These are phyloP conservation scores for Erythrophleum ivorense DNA, from an alignment of 331 rosid species.

Conservation along the genomic window DNA sequence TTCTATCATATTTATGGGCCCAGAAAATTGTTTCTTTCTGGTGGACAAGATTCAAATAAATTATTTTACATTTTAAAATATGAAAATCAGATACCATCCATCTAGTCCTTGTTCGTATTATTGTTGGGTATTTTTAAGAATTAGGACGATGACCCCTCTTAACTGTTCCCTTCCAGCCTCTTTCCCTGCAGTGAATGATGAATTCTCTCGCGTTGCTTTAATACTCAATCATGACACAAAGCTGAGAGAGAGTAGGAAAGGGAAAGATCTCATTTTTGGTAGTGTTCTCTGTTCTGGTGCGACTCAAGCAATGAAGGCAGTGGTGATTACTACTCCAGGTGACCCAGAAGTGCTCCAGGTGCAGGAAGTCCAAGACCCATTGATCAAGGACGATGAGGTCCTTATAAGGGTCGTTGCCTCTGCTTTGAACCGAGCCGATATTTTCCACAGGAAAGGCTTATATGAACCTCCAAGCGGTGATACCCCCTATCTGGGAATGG, in stretches of 20 bases:
- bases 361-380: conserved; percentile 55
- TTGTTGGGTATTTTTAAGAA: no score
- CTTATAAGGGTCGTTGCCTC: conserved; percentile 63
- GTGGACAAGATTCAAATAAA: no score
- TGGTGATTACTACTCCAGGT: conserved; percentile 53
- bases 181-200: no score
- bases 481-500: conserved; percentile 60
- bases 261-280: neutral
- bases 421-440: conserved; percentile 61
- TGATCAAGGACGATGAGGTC: conserved; percentile 55
- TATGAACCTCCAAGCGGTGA: conserved; percentile 59
- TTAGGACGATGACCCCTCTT: no score
- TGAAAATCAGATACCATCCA: no score
- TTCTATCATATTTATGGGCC: no score
- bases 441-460: conserved; percentile 56
- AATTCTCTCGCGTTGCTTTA: no score
- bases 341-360: conserved; percentile 63
- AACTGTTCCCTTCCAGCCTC: no score
- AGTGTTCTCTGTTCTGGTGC: neutral
- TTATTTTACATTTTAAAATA: no score
- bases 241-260: neutral
- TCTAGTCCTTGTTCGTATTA: no score
- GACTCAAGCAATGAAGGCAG: conserved; percentile 51
- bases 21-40: no score
- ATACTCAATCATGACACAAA: neutral